phyloP scores from a whole-genome alignment of 2,329 filamentous ascomycete genomes.

The Curvularia hawaiiensis region DNA sequence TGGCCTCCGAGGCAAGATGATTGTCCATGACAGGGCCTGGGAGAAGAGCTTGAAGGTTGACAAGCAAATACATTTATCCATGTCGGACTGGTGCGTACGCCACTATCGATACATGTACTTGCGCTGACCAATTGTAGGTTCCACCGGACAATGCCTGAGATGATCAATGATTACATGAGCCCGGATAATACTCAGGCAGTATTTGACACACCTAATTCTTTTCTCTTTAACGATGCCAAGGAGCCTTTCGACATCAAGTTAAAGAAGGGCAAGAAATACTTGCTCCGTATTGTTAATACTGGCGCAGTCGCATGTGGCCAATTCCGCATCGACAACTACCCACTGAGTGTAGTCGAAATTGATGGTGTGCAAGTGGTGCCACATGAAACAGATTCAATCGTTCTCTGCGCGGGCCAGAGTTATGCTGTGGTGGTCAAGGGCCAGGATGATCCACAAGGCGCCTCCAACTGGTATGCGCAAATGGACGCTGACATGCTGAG shows the following conservation, averaged over 20 bases:
- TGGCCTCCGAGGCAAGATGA: constrained; percentile 47
- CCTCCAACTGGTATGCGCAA: constrained; percentile 62
- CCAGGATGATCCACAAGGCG: constrained; percentile 30
- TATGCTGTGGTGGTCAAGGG: constrained; percentile 30
- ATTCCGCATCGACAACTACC: constrained; percentile 51
- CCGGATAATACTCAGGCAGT: constrained; percentile 46
- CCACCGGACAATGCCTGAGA: constrained; percentile 16
- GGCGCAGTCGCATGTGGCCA: constrained; percentile 50
- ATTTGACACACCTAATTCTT: constrained; percentile 11
- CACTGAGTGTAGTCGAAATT: constrained; percentile 24
- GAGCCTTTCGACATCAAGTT: constrained; percentile 38
- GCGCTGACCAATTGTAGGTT: constrained; percentile 10
- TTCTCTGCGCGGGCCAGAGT: constrained; percentile 38
- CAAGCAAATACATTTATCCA: constrained; percentile 9
- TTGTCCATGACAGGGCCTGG: constrained; percentile 47
- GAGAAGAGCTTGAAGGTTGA: constrained; percentile 47
- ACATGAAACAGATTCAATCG: constrained; percentile 46
- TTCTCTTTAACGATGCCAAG: constrained; percentile 16
- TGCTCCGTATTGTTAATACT: constrained; percentile 68
- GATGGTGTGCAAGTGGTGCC: constrained; percentile 49
- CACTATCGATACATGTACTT: constrained; percentile 22
- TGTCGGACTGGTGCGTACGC: constrained; percentile 12
- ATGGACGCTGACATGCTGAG: constrained; percentile 60
- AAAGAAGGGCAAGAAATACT: constrained; percentile 61
- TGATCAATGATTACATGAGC: constrained; percentile 51